phyloP scores from a whole-genome alignment of 805 yeast species.

The Wickerhamiella allomyrinae region DNA sequence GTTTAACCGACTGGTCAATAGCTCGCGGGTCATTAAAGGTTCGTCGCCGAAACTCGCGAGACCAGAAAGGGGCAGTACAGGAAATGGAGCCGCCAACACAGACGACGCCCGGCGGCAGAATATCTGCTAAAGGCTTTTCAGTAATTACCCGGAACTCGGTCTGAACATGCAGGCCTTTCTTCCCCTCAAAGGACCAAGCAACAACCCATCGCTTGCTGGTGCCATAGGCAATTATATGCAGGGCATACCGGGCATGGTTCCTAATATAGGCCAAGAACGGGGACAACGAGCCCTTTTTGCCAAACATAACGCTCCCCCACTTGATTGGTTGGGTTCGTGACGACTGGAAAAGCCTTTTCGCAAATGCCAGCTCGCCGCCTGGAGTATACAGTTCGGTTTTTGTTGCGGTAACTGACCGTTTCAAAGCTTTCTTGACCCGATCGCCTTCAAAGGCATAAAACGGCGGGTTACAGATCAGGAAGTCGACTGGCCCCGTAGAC shows the following conservation, averaged over 20 bases:
- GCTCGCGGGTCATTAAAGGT: no score
- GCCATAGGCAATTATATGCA: constrained; percentile 23
- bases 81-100: background rate
- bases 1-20: no score
- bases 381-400: constrained; percentile 28
- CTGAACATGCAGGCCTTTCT: background rate
- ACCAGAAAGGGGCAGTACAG: background rate
- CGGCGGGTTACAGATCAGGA: constrained; percentile 42
- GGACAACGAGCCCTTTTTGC: constrained; percentile 15
- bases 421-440: constrained; percentile 16
- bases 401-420: constrained; percentile 17
- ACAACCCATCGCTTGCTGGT: constrained; percentile 27
- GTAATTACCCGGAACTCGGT: background rate
- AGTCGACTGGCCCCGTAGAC: constrained; percentile 6
- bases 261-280: constrained; percentile 7
- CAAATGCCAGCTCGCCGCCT: constrained; percentile 36
- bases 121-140: background rate
- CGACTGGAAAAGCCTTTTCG: constrained; percentile 24
- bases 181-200: constrained; percentile 25
- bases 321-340: constrained; percentile 7
- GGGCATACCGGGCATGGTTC: constrained; percentile 18
- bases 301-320: constrained; percentile 33
- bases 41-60: background rate
- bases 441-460: constrained; percentile 31
- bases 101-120: background rate